Evolutionary conservation across 2,329 filamentous ascomycete species (phyloP), one percentile per base, ranked within the genome.

Genomic region (Fusarium chlamydosporum): DNA sequence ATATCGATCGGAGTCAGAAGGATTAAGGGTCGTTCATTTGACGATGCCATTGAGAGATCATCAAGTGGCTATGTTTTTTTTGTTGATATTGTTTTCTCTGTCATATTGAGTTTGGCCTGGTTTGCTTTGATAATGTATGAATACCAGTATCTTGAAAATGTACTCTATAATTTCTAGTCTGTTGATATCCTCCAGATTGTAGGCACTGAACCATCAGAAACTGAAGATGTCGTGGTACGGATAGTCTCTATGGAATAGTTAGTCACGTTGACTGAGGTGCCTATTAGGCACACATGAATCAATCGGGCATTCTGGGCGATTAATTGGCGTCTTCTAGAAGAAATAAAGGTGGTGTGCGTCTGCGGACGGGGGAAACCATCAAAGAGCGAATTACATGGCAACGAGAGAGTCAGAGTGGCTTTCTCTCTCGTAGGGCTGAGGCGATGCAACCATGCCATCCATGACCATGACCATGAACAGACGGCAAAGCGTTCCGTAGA

Each of bases 251-350:
- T 63, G 18, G 37, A 43, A 20, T 33, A 45, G 58, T 18, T 31
- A 26, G 27, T 29, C 47, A 61, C 38, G 40, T 46, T 52, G 52
- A 37, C 16, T 56, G n/a, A 50, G 38, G 26, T 50, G 38, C 41
- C 45, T 38, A 54, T 55, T 61, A 58, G 56, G 67, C 53, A 70
- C 56, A 53, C 31, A 48, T 35, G 7, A 26, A 26, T 26, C 7
- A 29, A 55, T 35, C 31, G 37, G 50, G 35, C 41, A 54, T 33
- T 51, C n/a, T 45, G 50, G 26, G 41, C 41, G 42, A 46, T 16
- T 29, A 38, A 53, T 62, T 55, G 40, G 56, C 34, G 29, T 56
- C 16, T 70, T 68, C 65, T 53, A 60, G 66, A 68, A 69, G 48
- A 50, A 56, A 51, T 34, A 47, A 51, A 29, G 31, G 23, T 65